These are phyloP conservation scores for Senna tora DNA, from an alignment of 306 rosid genomes.

Conservation along the genomic window DNA sequence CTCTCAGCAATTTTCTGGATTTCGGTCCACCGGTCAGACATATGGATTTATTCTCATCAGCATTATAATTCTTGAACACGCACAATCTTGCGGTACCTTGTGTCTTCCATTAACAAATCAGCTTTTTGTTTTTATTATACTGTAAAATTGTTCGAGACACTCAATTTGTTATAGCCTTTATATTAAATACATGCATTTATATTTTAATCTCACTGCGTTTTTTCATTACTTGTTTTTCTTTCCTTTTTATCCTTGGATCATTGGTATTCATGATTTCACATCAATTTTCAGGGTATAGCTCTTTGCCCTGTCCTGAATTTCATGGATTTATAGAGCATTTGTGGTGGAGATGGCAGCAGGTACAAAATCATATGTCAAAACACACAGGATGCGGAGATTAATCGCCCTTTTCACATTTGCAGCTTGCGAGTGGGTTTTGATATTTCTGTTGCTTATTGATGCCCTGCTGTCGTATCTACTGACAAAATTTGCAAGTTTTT, in stretches of 20 bases:
- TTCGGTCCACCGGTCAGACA: background rate
- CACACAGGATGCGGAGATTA: slow-evolving; percentile 50
- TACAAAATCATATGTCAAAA: slow-evolving; percentile 51
- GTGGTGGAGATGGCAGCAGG: slow-evolving; percentile 56
- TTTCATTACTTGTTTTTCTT: slow-evolving; percentile 13
- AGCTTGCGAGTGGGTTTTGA: slow-evolving; percentile 90
- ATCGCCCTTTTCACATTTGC: slow-evolving; percentile 54
- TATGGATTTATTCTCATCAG: background rate
- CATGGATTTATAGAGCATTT: slow-evolving; percentile 41
- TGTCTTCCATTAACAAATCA: background rate
- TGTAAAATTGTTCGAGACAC: background rate
- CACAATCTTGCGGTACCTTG: background rate
- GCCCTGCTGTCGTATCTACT: slow-evolving; percentile 64
- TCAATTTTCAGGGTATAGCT: slow-evolving; percentile 40
- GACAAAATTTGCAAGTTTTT: slow-evolving; percentile 66
- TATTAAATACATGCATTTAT: slow-evolving; percentile 35
- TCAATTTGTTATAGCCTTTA: slow-evolving; percentile 13
- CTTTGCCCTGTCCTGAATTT: slow-evolving; percentile 27
- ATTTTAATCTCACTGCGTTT: slow-evolving; percentile 30
- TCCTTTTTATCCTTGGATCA: slow-evolving; percentile 36
- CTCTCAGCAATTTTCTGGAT: background rate
- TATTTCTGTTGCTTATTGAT: slow-evolving; percentile 67
- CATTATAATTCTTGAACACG: background rate
- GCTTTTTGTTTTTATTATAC: background rate
- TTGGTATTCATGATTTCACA: slow-evolving; percentile 23